A percentile compares a stretch with the other conserved stretches of the same genome.
phyloP scores from a whole-genome alignment of 441 rosid genomes.

The Corymbia calophylla region DNA sequence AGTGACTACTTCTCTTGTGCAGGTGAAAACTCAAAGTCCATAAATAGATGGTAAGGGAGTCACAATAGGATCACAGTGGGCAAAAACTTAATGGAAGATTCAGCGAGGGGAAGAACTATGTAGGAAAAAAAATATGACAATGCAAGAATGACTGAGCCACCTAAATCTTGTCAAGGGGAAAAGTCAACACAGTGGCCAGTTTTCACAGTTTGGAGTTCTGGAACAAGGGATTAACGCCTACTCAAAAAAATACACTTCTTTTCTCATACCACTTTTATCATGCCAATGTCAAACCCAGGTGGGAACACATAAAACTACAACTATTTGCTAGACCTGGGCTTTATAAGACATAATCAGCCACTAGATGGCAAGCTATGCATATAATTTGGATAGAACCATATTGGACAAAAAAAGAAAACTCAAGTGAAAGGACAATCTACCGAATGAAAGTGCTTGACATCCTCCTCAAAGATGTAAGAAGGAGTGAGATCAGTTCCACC shows the following conservation, averaged over 20 bases:
- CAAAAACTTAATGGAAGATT: not conserved
- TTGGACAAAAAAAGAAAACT: too few relatives aligned
- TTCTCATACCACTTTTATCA: not conserved
- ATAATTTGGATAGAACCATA: not conserved
- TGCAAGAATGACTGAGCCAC: not conserved
- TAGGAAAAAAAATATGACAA: not conserved
- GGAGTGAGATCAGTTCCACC: slow-evolving; percentile 99
- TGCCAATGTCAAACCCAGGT: not conserved
- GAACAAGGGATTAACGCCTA: not conserved
- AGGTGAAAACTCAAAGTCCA: not conserved
- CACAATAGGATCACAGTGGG: not conserved
- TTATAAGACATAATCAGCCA: not conserved
- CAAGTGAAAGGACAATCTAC: slow-evolving; percentile 23
- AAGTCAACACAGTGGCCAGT: not conserved
- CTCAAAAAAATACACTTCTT: not conserved
- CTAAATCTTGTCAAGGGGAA: not conserved
- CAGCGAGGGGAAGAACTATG: not conserved
- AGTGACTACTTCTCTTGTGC: not conserved
- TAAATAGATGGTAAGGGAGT: not conserved
- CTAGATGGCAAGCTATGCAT: not conserved
- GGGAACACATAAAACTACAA: not conserved
- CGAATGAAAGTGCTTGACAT: slow-evolving; percentile 92
- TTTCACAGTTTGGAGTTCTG: not conserved
- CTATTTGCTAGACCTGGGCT: not conserved
- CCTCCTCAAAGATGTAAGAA: slow-evolving; percentile 92